phyloP scores from a whole-genome alignment of 805 yeast genomes.

The Hanseniaspora taiwanica region DNA sequence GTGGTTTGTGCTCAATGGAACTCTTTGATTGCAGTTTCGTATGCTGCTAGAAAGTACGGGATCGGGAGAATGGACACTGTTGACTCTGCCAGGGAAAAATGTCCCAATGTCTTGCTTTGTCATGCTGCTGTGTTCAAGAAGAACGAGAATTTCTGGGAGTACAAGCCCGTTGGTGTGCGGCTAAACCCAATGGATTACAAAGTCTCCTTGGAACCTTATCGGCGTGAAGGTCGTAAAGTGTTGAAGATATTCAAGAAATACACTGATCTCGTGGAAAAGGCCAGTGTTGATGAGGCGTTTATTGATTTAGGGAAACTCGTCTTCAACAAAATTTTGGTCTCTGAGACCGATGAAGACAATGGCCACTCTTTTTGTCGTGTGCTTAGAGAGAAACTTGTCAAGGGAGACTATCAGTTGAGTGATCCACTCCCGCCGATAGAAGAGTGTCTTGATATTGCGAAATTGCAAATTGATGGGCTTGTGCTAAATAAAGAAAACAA shows the following conservation, averaged over 20 bases:
- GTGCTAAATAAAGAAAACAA: conserved; percentile 10
- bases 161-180: conserved; percentile 33
- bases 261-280: conserved; percentile 73
- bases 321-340: conserved; percentile 26
- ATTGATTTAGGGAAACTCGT: conserved; percentile 68
- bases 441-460: conserved; percentile 12
- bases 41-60: conserved; percentile 79
- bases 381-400: conserved; percentile 11
- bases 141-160: conserved; percentile 78
- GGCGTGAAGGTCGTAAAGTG: conserved; percentile 76
- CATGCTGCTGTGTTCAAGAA: conserved; percentile 90
- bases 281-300: conserved; percentile 90
- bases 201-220: conserved; percentile 81
- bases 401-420: conserved; percentile 15
- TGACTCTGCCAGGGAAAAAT: conserved; percentile 54
- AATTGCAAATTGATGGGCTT: conserved; percentile 12
- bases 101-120: conserved; percentile 63
- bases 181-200: conserved; percentile 47
- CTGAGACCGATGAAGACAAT: conserved; percentile 9
- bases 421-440: conserved; percentile 13
- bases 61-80: conserved; percentile 66
- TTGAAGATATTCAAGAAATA: conserved; percentile 45
- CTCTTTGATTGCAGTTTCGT: conserved; percentile 77
- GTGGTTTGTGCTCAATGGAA: conserved; percentile 93
- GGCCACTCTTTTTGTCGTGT: conserved; percentile 9